These are phyloP conservation scores for Alternaria panax DNA, from an alignment of 2,329 filamentous ascomycete genomes.

Conservation along the genomic window DNA sequence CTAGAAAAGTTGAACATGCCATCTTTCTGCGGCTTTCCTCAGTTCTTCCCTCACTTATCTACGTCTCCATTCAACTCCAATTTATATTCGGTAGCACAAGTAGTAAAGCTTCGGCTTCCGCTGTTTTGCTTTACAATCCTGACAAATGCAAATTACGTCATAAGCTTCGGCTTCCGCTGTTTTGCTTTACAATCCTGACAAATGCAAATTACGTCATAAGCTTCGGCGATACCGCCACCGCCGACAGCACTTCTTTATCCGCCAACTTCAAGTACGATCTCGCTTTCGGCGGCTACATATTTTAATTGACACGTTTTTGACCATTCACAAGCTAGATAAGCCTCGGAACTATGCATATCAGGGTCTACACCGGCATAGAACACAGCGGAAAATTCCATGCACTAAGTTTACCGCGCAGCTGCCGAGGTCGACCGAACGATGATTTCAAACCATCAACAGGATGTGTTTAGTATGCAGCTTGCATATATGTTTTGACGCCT, in stretches of 20 bases:
- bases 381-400: conserved; percentile 16
- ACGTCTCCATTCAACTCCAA: not conserved
- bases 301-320: not conserved
- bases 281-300: not conserved
- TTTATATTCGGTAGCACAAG: not conserved
- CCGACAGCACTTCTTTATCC: not conserved
- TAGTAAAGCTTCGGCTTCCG: not conserved
- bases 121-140: not conserved
- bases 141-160: conserved; percentile 5
- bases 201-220: conserved; percentile 2
- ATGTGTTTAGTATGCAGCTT: conserved; percentile 1
- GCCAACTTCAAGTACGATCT: not conserved
- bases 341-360: not conserved
- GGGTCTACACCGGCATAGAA: conserved; percentile 6
- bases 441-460: conserved; percentile 18
- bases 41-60: too few species aligned
- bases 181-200: not conserved
- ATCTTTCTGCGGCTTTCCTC: not conserved
- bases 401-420: not conserved
- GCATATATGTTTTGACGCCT: conserved; percentile 8
- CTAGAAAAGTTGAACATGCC: not conserved
- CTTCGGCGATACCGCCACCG: not conserved
- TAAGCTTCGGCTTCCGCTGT: not conserved
- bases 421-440: conserved; percentile 23
- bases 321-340: not conserved